phyloP scores from a whole-genome alignment of 371 early-diverging fungal genomes.

The Lichtheimia ramosa region DNA sequence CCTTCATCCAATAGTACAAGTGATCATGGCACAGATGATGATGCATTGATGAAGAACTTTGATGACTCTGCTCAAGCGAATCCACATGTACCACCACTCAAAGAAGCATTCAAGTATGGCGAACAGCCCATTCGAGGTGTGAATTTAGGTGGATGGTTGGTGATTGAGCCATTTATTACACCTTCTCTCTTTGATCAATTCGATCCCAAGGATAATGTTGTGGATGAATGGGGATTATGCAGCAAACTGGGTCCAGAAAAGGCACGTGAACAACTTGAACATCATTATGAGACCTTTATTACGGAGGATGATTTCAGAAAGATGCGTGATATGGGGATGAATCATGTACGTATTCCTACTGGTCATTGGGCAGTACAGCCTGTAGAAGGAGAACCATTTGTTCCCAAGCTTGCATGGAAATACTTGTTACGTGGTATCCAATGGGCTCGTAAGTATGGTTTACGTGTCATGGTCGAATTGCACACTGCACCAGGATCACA shows the following conservation, averaged over 20 bases:
- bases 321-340: constrained; percentile 64
- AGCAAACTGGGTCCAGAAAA: constrained; percentile 57
- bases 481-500: constrained; percentile 81
- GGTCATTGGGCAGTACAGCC: constrained; percentile 71
- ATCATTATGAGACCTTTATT: constrained; percentile 70
- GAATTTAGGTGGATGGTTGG: constrained; percentile 75
- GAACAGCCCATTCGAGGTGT: constrained; percentile 67
- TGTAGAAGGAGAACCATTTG: constrained; percentile 55
- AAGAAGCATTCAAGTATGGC: constrained; percentile 53
- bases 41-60: constrained; percentile 3
- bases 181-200: constrained; percentile 73
- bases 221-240: constrained; percentile 72
- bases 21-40: background rate
- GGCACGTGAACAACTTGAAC: constrained; percentile 45
- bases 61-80: constrained; percentile 38
- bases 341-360: constrained; percentile 76
- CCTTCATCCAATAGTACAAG: background rate
- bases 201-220: constrained; percentile 20
- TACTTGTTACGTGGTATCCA: constrained; percentile 60
- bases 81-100: constrained; percentile 40
- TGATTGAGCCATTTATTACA: constrained; percentile 73
- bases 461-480: constrained; percentile 74
- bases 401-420: constrained; percentile 51
- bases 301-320: constrained; percentile 69
- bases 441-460: constrained; percentile 69